Evolutionary conservation across 306 rosid genomes (phyloP), one percentile per base, ranked within the genome.

Genomic region (Vigna radiata): DNA sequence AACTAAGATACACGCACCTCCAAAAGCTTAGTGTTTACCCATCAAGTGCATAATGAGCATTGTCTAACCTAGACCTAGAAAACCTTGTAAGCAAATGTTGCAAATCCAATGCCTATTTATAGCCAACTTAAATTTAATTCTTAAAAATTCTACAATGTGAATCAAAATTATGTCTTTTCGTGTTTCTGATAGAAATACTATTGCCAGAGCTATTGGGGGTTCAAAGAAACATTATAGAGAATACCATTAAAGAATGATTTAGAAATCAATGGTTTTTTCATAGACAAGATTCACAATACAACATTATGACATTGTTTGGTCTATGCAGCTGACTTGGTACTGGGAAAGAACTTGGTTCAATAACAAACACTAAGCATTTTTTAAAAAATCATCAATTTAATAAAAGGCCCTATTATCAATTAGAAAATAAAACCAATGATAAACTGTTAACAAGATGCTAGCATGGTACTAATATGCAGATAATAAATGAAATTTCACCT

Each of bases 401-500:
- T 11, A 44, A 31, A 68, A n/a, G 15, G n/a, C 53, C 53, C 43
- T 41, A 59, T 31, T 64, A 53, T 61, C 50, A 39, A 62, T 44
- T 19, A 50, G 36, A 65, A 73, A 76, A 81, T 17, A 27, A 72
- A 59, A 67, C 36, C 63, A 68, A 53, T 17, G 5, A 64, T 7
- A 14, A 19, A 27, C 47, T 27, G 63, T 48, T 17, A 68, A 37
- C 41, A 68, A 52, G 21, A 68, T 1, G 27, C 25, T 19, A 31
- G 27, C 33, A 78, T 18, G 50, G 46, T 52, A 78, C 54, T 65
- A 50, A 77, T 72, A 58, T 31, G 63, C 9, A 4, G 68, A 76
- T 50, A 11, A 58, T 47, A 18, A 50, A 6, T 27, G 71, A 76
- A 79, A 46, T 64, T 81, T 81, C 66, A 91, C 98, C 97, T 92